These are phyloP conservation scores for Dalbergia cultrata DNA, from an alignment of 306 rosid species.

Conservation along the genomic window DNA sequence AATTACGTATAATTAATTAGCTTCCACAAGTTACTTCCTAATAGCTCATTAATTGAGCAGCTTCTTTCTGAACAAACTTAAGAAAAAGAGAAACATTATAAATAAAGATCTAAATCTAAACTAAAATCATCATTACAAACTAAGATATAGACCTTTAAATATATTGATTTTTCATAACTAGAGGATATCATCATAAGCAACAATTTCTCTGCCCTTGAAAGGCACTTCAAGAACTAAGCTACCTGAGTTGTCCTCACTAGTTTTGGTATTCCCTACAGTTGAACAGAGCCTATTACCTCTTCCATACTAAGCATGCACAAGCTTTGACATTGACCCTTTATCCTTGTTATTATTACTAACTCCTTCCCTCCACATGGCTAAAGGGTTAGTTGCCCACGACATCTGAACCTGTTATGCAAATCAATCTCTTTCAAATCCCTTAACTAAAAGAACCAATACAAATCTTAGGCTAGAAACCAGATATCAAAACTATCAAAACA, in stretches of 20 bases:
- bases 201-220: conserved; percentile 75
- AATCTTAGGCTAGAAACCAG: no score
- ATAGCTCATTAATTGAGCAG: conserved; percentile 28
- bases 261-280: conserved; percentile 66
- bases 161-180: conserved; percentile 35
- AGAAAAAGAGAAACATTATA: neutral
- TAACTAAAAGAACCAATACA: neutral
- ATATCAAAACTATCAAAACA: conserved; percentile 34
- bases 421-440: conserved; percentile 9
- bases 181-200: conserved; percentile 89
- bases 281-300: conserved; percentile 86
- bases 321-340: conserved; percentile 71
- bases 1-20: conserved; percentile 9
- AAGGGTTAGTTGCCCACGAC: conserved; percentile 87
- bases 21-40: conserved; percentile 43
- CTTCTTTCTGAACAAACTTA: conserved; percentile 10
- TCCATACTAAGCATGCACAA: conserved; percentile 82
- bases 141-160: conserved; percentile 9
- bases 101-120: conserved; percentile 27
- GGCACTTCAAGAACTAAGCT: conserved; percentile 61
- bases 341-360: conserved; percentile 66
- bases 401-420: conserved; percentile 70
- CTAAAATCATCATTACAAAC: conserved; percentile 39
- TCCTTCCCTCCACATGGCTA: conserved; percentile 91
- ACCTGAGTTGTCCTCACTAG: conserved; percentile 43